These are phyloP conservation scores for Fragilariopsis cylindrus DNA, from an alignment of 108 stramenopile species.

Conservation along the genomic window DNA sequence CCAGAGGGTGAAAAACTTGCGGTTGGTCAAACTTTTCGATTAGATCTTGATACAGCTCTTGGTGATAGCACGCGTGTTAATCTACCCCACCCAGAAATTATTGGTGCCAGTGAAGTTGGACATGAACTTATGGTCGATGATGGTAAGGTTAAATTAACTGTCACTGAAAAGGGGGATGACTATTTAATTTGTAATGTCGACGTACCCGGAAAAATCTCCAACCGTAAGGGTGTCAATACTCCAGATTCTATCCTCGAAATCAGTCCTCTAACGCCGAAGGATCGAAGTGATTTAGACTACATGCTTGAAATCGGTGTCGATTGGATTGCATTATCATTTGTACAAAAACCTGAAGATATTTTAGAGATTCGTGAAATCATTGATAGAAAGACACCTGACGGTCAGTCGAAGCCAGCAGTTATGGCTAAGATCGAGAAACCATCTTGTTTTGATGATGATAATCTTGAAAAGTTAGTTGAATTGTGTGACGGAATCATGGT, in stretches of 20 bases:
- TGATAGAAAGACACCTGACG: conserved; percentile 60
- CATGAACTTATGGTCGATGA: conserved; percentile 93
- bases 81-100: conserved; percentile 95
- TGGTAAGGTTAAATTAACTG: conserved; percentile 92
- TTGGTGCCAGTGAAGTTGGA: conserved; percentile 82
- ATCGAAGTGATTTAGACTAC: conserved; percentile 87
- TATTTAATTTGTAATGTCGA: conserved; percentile 86
- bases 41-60: conserved; percentile 82
- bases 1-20: conserved; percentile 68
- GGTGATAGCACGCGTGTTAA: conserved; percentile 85
- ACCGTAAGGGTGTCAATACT: conserved; percentile 94
- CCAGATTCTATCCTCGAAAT: conserved; percentile 93
- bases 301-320: conserved; percentile 91
- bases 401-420: conserved; percentile 69
- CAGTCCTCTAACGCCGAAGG: conserved; percentile 90
- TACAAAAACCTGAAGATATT: conserved; percentile 89
- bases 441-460: conserved; percentile 74
- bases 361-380: conserved; percentile 82
- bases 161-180: conserved; percentile 75
- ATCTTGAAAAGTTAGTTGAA: conserved; percentile 76
- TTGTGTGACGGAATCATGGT: conserved; percentile 97
- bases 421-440: conserved; percentile 99
- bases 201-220: conserved; percentile 86
- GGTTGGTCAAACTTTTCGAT: conserved; percentile 83
- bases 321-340: conserved; percentile 96